Evolutionary conservation across 2,329 filamentous ascomycete genomes (phyloP), one percentile per base, ranked within the genome.

Genomic region (Apiospora aurea): DNA sequence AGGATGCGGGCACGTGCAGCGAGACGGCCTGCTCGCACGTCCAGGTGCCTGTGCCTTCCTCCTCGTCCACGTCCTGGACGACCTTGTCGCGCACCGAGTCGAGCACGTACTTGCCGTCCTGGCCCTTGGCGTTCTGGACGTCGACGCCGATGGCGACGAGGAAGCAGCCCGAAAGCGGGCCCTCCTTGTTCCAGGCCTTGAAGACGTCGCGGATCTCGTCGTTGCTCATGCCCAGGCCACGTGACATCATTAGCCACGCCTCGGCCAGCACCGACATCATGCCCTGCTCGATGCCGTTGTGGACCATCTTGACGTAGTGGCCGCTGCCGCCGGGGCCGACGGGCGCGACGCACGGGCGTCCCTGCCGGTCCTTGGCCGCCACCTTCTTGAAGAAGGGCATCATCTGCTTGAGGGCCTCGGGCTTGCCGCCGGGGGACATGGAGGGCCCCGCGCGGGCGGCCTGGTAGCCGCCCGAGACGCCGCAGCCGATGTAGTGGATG

Each of bases 291-390:
- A 94, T 93, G 0, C 91, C 91, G 74, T 94, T 93, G 78, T 94
- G 92, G 4, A 93, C 86, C 91, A 93, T 94, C 83, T 94, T 94
- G 53, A 93, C 90, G 76, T 91, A 94, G 79, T 94, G 91, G 0
- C 92, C 92, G 1, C 88, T 86, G 1, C 91, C 91, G 0, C 88
- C 88, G 1, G 87, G 87, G 0, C 92, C 91, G 67, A 91, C 85
- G 38, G 86, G 84, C 0, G 83, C 87, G 0, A 92, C 89, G 75
- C 91, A 93, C 0, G 90, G 86, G 14, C 84, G 86, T 0, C 89
- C 89, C 4, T 88, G 82, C 47, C 82, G 82, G 71, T 91, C 90
- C 76, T 91, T 92, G 0, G 91, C 91, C 0, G 91, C 87, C 66
- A 92, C 86, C 53, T 84, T 87, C 73, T 88, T 81, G 1, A 93